Conservation (phyloP, 1,284 basidiomycete species). For the Pseudozyma tsukubaensis region DNA sequence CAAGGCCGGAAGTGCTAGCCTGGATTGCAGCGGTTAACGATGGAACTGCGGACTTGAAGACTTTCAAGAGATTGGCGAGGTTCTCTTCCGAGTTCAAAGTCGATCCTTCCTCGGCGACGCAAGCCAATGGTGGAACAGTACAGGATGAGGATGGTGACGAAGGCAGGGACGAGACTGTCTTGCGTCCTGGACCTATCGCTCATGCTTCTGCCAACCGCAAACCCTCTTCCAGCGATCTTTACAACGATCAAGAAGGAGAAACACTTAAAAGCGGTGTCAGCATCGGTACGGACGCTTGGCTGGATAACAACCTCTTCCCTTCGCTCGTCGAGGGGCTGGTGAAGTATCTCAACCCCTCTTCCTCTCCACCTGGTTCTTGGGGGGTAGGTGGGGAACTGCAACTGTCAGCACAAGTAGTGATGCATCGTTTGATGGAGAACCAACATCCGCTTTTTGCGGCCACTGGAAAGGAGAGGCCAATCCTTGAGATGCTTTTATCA, state of each 20-base stretch:
- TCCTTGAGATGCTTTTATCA: constrained; percentile 19
- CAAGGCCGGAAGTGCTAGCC: constrained; percentile 39
- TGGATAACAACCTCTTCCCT: constrained; percentile 32
- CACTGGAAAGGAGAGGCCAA: constrained; percentile 22
- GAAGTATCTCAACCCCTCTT: constrained; percentile 12
- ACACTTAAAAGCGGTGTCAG: neutral
- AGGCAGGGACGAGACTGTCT: constrained; percentile 30
- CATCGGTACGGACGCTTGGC: constrained; percentile 31
- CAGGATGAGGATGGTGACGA: constrained; percentile 12
- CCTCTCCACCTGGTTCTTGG: neutral
- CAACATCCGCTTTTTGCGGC: constrained; percentile 47
- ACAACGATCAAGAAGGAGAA: constrained; percentile 1
- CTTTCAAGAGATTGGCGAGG: constrained; percentile 39
- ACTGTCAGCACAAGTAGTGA: constrained; percentile 45
- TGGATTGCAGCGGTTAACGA: constrained; percentile 43
- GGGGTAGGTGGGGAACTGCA: constrained; percentile 22
- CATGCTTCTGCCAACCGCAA: constrained; percentile 9
- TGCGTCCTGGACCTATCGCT: constrained; percentile 15
- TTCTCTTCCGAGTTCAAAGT: constrained; percentile 50
- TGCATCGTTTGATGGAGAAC: constrained; percentile 49
- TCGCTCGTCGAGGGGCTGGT: constrained; percentile 21
- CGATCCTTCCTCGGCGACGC: neutral
- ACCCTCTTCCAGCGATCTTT: neutral
- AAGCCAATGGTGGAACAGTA: neutral
- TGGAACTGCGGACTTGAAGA: constrained; percentile 35